These are phyloP conservation scores for Candida nemodendra DNA, from an alignment of 805 yeast genomes.

Conservation along the genomic window DNA sequence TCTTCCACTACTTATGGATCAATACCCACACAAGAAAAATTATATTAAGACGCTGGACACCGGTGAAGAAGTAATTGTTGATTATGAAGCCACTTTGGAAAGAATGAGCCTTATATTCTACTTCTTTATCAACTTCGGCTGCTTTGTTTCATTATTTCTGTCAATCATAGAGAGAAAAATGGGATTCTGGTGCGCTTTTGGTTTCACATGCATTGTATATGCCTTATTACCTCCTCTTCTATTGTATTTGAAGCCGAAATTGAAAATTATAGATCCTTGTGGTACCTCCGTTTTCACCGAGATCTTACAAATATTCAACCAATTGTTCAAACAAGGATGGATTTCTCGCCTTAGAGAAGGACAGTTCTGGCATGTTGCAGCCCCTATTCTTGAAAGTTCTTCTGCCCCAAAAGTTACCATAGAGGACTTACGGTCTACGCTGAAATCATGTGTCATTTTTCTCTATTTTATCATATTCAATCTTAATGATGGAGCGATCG, in stretches of 20 bases:
- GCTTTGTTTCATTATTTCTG: constrained; percentile 48
- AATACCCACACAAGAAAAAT: constrained; percentile 56
- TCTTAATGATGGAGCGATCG: constrained; percentile 46
- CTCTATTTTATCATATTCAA: constrained; percentile 39
- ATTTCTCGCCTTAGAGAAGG: constrained; percentile 35
- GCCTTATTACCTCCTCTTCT: constrained; percentile 46
- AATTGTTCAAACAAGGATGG: constrained; percentile 42
- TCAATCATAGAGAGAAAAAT: constrained; percentile 46
- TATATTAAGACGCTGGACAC: constrained; percentile 49
- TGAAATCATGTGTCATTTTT: constrained; percentile 45
- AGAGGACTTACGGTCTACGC: constrained; percentile 41
- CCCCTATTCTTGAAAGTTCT: constrained; percentile 13
- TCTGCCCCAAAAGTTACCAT: constrained; percentile 28
- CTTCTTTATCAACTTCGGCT: constrained; percentile 54
- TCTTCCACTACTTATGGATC: constrained; percentile 53
- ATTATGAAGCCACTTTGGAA: constrained; percentile 42
- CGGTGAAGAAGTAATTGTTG: constrained; percentile 59
- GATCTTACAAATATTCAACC: constrained; percentile 37
- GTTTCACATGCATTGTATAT: constrained; percentile 53
- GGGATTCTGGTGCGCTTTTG: constrained; percentile 53
- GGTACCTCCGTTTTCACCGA: constrained; percentile 46
- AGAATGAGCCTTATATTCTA: constrained; percentile 44
- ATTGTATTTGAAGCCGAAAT: constrained; percentile 33
- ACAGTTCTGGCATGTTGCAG: constrained; percentile 41
- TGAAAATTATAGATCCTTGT: constrained; percentile 34